Conservation (phyloP, 768 basidiomycete species). For the Rhodosporidiobolus sp. region DNA sequence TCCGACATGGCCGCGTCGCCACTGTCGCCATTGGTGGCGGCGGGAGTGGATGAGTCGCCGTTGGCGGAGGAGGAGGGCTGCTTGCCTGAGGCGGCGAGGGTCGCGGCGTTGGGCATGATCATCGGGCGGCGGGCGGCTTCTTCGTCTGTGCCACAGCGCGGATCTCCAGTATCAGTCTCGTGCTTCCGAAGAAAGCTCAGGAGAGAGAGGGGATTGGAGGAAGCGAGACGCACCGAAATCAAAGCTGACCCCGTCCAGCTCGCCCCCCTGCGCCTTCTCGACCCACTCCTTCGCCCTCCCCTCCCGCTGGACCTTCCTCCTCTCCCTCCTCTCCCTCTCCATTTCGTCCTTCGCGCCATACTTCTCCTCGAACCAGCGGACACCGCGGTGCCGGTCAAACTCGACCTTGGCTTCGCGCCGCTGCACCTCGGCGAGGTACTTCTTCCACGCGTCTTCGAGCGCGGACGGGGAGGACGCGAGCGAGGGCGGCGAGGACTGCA, state of each 20-base stretch:
- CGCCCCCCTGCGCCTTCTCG: constrained; percentile 25
- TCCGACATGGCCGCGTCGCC: too few species aligned
- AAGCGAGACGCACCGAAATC: constrained; percentile 20
- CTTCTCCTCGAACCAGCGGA: constrained; percentile 42
- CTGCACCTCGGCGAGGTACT: constrained; percentile 31
- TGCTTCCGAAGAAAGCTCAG: neutral
- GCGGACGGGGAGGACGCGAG: constrained; percentile 7
- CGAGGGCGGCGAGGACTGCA: neutral
- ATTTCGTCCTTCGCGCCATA: constrained; percentile 26
- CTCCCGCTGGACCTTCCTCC: constrained; percentile 15
- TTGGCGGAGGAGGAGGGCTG: too few species aligned
- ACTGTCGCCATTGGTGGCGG: too few species aligned
- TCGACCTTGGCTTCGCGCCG: neutral
- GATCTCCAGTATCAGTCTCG: neutral
- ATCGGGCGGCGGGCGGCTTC: constrained; percentile 1
- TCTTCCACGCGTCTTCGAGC: constrained; percentile 37
- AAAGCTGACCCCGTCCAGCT: constrained; percentile 30
- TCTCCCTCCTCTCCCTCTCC: constrained; percentile 16
- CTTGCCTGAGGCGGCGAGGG: neutral
- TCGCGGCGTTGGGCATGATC: constrained; percentile 16
- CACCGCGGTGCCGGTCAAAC: constrained; percentile 23
- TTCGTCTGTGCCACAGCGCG: constrained; percentile 3
- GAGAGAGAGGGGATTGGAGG: neutral
- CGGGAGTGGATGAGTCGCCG: too few species aligned
- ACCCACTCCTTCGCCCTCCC: constrained; percentile 29